These are phyloP conservation scores for Adenanthera pavonina DNA, from an alignment of 306 rosid species.

Conservation along the genomic window DNA sequence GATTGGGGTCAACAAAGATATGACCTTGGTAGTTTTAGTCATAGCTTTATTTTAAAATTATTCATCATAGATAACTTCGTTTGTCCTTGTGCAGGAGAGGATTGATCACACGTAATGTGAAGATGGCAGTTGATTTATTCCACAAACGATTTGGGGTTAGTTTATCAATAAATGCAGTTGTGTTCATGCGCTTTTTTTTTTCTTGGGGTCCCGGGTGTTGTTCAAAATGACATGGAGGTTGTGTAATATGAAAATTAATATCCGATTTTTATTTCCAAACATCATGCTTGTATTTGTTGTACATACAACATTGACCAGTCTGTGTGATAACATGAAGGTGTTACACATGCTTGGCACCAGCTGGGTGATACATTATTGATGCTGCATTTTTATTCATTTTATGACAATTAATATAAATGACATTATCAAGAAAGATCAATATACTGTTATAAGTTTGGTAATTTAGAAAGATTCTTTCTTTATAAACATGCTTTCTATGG, in stretches of 20 bases:
- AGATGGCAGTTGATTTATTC: slow-evolving; percentile 78
- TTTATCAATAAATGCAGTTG: slow-evolving; percentile 22
- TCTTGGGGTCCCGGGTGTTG: neutral
- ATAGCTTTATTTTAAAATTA: neutral
- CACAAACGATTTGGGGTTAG: slow-evolving; percentile 87
- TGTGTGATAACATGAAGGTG: slow-evolving; percentile 19
- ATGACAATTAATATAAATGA: neutral
- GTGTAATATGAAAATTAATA: neutral
- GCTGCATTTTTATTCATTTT: slow-evolving; percentile 3
- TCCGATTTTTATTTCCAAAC: neutral
- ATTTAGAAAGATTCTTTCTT: neutral
- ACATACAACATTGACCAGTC: neutral
- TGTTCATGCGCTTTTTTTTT: neutral
- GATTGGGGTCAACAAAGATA: neutral
- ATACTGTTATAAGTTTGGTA: neutral
- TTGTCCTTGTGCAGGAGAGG: slow-evolving; percentile 65
- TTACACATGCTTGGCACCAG: slow-evolving; percentile 10
- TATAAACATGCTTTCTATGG: neutral
- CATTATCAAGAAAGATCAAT: slow-evolving; percentile 1
- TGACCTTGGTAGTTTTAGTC: slow-evolving; percentile 14
- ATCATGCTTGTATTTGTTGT: slow-evolving; percentile 12
- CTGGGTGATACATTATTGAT: neutral
- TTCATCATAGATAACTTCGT: slow-evolving; percentile 7
- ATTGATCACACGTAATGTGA: slow-evolving; percentile 82
- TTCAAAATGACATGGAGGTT: slow-evolving; percentile 10